Conservation (phyloP, 768 basidiomycete species). For the Boletus edulis region DNA sequence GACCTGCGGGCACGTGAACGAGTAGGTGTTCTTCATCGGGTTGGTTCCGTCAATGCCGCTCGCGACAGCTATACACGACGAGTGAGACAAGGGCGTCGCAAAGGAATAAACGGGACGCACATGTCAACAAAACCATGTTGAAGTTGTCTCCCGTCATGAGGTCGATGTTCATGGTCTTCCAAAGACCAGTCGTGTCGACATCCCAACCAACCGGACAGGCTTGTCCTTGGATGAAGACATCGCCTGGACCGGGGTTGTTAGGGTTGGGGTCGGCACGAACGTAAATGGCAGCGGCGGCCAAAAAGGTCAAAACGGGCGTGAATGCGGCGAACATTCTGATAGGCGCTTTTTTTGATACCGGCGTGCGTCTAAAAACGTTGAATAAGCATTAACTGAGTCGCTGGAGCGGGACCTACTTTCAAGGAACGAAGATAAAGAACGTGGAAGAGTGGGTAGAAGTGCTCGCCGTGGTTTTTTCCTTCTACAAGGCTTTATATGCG, state of each 20-base stretch:
- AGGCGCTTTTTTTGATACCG: constrained; percentile 1
- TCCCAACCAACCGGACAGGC: constrained; percentile 60
- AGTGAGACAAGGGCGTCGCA: neutral
- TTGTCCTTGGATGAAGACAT: constrained; percentile 53
- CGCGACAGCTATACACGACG: constrained; percentile 50
- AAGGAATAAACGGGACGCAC: constrained; percentile 38
- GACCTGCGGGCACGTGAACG: constrained; percentile 68
- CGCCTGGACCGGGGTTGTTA: constrained; percentile 55
- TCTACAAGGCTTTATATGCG: too few relatives aligned
- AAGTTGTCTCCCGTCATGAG: constrained; percentile 80
- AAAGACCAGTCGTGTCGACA: constrained; percentile 54
- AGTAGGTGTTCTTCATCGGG: constrained; percentile 40
- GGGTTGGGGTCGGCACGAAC: constrained; percentile 62
- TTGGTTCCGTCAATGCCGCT: constrained; percentile 60
- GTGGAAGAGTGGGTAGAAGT: neutral
- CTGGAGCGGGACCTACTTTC: constrained; percentile 1
- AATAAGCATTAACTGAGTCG: too few relatives aligned
- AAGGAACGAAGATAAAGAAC: constrained; percentile 7
- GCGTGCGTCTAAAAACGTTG: neutral
- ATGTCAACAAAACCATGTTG: constrained; percentile 63
- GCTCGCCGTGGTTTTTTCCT: neutral
- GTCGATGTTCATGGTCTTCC: constrained; percentile 73
- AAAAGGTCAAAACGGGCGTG: constrained; percentile 10
- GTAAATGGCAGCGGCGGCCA: constrained; percentile 29
- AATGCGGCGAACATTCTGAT: constrained; percentile 16